Conservation (phyloP, 2,329 filamentous ascomycete genomes). For the Fusarium sterilihyphosum region DNA sequence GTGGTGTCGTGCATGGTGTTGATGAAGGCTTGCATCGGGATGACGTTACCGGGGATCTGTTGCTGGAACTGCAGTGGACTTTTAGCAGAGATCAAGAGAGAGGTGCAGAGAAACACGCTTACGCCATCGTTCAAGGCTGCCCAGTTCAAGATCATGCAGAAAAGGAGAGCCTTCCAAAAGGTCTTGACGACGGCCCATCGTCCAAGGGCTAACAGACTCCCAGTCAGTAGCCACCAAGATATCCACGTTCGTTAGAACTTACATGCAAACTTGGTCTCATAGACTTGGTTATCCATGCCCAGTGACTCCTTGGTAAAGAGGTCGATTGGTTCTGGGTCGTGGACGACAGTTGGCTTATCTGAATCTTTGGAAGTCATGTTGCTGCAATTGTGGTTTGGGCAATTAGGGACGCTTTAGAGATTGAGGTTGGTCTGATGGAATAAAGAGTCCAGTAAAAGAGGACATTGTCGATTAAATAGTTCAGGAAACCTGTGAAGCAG, state of each 20-base stretch:
- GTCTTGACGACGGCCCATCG: background rate
- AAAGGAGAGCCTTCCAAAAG: conserved; percentile 5
- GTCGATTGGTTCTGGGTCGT: background rate
- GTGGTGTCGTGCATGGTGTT: conserved; percentile 14
- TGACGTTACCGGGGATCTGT: background rate
- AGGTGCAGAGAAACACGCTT: fast-evolving
- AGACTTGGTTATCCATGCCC: background rate
- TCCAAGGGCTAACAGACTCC: background rate
- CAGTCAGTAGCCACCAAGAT: background rate
- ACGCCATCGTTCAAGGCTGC: background rate
- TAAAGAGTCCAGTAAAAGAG: no score
- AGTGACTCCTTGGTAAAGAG: background rate
- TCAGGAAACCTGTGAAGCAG: background rate
- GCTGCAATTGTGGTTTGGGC: no score
- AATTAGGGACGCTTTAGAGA: background rate
- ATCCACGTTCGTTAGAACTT: background rate
- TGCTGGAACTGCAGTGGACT: background rate
- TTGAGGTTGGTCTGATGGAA: background rate
- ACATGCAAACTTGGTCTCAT: background rate
- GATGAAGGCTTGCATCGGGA: conserved; percentile 14
- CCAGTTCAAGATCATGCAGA: conserved; percentile 9
- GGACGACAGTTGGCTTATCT: background rate
- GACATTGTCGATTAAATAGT: background rate
- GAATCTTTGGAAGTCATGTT: background rate
- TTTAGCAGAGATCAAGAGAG: background rate